These are phyloP conservation scores for Blastobotrys muscicola DNA, from an alignment of 805 yeast species.

Conservation along the genomic window DNA sequence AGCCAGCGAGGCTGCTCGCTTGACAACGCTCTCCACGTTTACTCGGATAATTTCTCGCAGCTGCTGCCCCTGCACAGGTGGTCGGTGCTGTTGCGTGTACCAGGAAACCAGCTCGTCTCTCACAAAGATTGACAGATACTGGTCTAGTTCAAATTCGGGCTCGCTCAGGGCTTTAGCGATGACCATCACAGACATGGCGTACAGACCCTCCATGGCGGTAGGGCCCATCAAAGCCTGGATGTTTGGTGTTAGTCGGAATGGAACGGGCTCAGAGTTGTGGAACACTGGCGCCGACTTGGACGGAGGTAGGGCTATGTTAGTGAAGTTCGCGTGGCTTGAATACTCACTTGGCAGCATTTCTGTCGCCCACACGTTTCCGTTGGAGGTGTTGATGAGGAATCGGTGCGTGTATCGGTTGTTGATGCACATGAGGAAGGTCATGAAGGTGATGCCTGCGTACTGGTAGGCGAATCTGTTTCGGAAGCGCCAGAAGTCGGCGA, in stretches of 20 bases:
- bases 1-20: constrained; percentile 70
- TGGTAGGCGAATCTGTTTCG: constrained; percentile 91
- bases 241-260: constrained; percentile 94
- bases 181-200: constrained; percentile 72
- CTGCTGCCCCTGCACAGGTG: constrained; percentile 75
- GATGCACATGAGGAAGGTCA: constrained; percentile 91
- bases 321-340: constrained; percentile 25
- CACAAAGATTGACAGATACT: constrained; percentile 84
- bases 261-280: constrained; percentile 86
- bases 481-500: constrained; percentile 95
- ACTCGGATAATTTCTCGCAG: constrained; percentile 77
- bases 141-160: constrained; percentile 87
- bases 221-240: constrained; percentile 91
- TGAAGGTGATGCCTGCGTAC: constrained; percentile 85
- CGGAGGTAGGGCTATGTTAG: constrained; percentile 25
- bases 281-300: constrained; percentile 67
- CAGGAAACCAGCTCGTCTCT: constrained; percentile 93
- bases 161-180: constrained; percentile 84
- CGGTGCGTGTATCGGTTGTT: constrained; percentile 90
- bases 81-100: constrained; percentile 78
- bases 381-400: constrained; percentile 67
- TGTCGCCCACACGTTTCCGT: constrained; percentile 87
- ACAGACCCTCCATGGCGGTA: constrained; percentile 84
- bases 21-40: constrained; percentile 77
- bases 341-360: constrained; percentile 91